phyloP scores from a whole-genome alignment of 2,329 filamentous ascomycete genomes.

The Alternaria viburni region DNA sequence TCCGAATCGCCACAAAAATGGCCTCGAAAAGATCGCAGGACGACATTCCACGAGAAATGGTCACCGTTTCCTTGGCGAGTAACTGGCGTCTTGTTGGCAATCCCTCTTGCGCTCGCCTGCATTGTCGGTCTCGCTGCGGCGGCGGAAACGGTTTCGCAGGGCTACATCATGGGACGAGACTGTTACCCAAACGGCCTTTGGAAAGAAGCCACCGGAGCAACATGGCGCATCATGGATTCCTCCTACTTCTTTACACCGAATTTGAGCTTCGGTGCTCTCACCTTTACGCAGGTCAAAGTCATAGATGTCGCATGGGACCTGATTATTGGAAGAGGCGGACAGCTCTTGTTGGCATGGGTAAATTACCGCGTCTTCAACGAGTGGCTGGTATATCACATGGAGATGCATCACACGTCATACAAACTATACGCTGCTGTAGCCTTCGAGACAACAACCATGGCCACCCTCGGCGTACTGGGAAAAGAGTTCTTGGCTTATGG shows the following conservation, averaged over 20 bases:
- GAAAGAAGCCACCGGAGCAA: constrained; percentile 34
- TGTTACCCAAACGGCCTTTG: constrained; percentile 45
- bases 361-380: constrained; percentile 49
- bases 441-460: constrained; percentile 36
- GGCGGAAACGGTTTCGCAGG: constrained; percentile 36
- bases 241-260: constrained; percentile 45
- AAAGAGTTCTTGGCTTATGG: constrained; percentile 38
- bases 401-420: constrained; percentile 39
- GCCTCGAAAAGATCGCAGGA: neutral
- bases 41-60: constrained; percentile 8
- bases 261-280: constrained; percentile 38
- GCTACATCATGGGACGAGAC: constrained; percentile 32
- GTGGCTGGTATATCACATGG: constrained; percentile 45
- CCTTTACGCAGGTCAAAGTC: constrained; percentile 46
- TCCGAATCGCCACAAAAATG: neutral
- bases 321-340: constrained; percentile 44
- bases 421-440: constrained; percentile 39
- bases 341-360: constrained; percentile 40
- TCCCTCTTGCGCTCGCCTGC: constrained; percentile 31
- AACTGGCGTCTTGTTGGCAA: constrained; percentile 19
- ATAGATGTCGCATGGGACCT: constrained; percentile 50
- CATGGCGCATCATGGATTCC: constrained; percentile 45
- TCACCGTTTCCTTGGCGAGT: constrained; percentile 31
- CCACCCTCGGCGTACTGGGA: constrained; percentile 39
- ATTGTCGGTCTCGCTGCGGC: constrained; percentile 36